phyloP scores from a whole-genome alignment of 495 filamentous ascomycete species.

The Hypoxylon perforatum region DNA sequence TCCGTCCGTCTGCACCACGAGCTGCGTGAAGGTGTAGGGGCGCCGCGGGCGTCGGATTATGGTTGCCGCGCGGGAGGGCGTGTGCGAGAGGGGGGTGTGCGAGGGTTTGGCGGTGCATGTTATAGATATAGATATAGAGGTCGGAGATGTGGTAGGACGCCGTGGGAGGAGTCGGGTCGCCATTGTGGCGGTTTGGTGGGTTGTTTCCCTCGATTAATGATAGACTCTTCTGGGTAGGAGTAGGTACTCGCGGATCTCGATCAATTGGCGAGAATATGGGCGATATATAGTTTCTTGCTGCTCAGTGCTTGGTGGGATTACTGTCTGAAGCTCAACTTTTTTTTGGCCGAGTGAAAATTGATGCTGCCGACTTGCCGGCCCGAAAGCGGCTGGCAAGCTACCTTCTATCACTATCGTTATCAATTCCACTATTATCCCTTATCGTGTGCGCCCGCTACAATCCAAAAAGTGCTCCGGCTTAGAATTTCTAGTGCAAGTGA shows the following conservation, averaged over 20 bases:
- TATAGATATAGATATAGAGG: slow-evolving; percentile 8
- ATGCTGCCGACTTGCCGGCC: slow-evolving; percentile 17
- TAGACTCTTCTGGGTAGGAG: slow-evolving; percentile 1
- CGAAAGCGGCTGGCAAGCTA: slow-evolving; percentile 6
- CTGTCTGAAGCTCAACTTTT: slow-evolving; percentile 19
- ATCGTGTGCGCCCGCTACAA: background rate
- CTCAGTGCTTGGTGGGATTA: background rate
- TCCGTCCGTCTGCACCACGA: slow-evolving; percentile 94
- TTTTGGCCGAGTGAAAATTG: slow-evolving; percentile 31
- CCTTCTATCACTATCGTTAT: slow-evolving; percentile 14
- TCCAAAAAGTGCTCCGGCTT: background rate
- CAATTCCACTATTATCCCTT: slow-evolving; percentile 4
- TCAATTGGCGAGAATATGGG: background rate
- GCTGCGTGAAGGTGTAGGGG: slow-evolving; percentile 96
- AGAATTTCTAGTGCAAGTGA: slow-evolving; percentile 10
- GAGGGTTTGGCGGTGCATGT: slow-evolving; percentile 16
- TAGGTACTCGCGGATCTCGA: background rate
- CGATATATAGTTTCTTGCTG: background rate
- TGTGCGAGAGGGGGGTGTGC: slow-evolving; percentile 48
- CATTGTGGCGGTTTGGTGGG: slow-evolving; percentile 30
- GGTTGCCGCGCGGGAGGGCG: slow-evolving; percentile 77
- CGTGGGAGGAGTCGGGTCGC: slow-evolving; percentile 39
- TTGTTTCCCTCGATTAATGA: background rate
- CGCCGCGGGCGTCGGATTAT: slow-evolving; percentile 87
- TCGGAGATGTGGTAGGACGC: slow-evolving; percentile 41